These are phyloP conservation scores for Leucaena leucocephala DNA, from an alignment of 306 rosid genomes.

Conservation along the genomic window DNA sequence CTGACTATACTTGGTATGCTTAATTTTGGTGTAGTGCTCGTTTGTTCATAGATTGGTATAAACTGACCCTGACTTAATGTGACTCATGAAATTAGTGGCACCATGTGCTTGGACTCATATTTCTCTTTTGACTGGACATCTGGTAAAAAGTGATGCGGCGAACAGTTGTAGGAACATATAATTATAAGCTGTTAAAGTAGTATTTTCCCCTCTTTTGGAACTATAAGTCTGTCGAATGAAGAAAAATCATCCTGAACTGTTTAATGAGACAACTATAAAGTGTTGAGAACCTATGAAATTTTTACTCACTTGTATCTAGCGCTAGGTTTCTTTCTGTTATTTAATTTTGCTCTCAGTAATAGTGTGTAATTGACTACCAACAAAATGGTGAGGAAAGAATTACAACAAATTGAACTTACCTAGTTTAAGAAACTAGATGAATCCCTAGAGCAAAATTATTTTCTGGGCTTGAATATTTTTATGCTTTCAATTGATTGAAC, in stretches of 20 bases:
- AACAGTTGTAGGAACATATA: neutral
- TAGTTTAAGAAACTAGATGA: neutral
- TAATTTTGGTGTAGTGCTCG: constrained; percentile 11
- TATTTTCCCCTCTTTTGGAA: neutral
- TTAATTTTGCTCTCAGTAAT: neutral
- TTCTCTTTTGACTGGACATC: neutral
- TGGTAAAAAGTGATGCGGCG: neutral
- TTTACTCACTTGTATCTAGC: neutral
- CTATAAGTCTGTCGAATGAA: neutral
- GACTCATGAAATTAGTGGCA: neutral
- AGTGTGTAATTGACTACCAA: neutral
- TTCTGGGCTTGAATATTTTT: neutral
- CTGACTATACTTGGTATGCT: neutral
- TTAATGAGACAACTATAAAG: neutral
- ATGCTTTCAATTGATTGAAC: neutral
- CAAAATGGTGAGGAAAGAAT: constrained; percentile 1
- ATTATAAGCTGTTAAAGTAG: neutral
- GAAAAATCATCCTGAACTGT: neutral
- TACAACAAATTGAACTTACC: neutral
- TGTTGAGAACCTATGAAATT: neutral
- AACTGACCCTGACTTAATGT: neutral
- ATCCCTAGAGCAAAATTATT: neutral
- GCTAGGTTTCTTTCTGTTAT: neutral
- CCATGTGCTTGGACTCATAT: neutral
- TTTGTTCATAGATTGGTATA: neutral